A percentile compares a stretch with the other conserved stretches of the same genome.
phyloP scores from a whole-genome alignment of 2,329 filamentous ascomycete genomes.

The Colletotrichum sp. region DNA sequence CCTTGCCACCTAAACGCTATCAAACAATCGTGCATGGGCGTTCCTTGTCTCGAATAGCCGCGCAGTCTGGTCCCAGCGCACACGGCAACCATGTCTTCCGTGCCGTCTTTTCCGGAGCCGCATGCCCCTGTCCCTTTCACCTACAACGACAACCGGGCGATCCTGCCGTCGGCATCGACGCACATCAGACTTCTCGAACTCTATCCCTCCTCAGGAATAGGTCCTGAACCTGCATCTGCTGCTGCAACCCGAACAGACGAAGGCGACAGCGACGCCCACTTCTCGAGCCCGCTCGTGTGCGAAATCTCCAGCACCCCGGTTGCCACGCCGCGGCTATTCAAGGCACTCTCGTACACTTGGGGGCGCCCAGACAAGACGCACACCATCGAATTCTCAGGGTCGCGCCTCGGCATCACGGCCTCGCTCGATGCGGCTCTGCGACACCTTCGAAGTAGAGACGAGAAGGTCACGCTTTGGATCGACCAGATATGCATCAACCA shows the following conservation, averaged over 20 bases:
- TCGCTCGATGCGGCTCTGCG: conserved; percentile 16
- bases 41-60: background rate
- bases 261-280: background rate
- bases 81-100: conserved; percentile 6
- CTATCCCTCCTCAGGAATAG: background rate
- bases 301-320: background rate
- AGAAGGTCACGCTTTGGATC: conserved; percentile 35
- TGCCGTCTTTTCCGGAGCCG: background rate
- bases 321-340: conserved; percentile 20
- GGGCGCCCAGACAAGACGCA: conserved; percentile 11
- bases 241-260: background rate
- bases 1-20: background rate
- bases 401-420: conserved; percentile 5
- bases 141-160: background rate
- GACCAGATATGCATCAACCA: conserved; percentile 48
- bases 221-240: background rate
- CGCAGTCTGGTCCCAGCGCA: background rate
- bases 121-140: background rate
- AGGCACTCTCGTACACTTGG: conserved; percentile 31
- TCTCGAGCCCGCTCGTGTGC: conserved; percentile 4
- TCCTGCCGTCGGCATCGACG: conserved; percentile 5
- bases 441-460: background rate
- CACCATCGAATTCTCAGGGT: background rate
- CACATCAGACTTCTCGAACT: conserved; percentile 19
- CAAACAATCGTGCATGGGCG: background rate